Conservation (phyloP, 2,329 filamentous ascomycete species). For the Thelonectria blattea region DNA sequence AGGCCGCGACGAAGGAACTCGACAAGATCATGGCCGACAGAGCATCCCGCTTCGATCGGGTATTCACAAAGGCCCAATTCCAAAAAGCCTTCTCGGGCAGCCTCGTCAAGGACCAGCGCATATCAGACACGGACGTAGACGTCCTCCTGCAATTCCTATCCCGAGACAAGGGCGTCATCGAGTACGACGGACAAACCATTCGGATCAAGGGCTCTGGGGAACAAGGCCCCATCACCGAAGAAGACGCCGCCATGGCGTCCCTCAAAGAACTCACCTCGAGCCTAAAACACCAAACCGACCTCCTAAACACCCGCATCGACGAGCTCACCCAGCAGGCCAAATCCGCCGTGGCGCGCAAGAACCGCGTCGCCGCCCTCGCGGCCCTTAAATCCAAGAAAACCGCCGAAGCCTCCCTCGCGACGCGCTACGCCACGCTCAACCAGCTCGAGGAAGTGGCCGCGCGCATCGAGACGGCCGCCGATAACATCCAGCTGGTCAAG, state of each 20-base stretch:
- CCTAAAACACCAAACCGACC: constrained; percentile 73
- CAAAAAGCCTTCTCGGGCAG: constrained; percentile 60
- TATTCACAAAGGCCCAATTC: constrained; percentile 72
- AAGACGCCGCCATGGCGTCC: constrained; percentile 83
- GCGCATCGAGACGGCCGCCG: constrained; percentile 85
- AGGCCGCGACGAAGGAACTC: constrained; percentile 63
- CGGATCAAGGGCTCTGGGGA: constrained; percentile 70
- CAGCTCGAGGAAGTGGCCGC: constrained; percentile 84
- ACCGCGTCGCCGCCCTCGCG: constrained; percentile 75
- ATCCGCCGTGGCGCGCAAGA: constrained; percentile 73
- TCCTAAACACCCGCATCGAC: constrained; percentile 71
- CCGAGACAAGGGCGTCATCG: constrained; percentile 66
- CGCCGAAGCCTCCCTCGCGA: constrained; percentile 74
- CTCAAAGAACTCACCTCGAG: constrained; percentile 80
- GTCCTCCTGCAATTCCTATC: constrained; percentile 73
- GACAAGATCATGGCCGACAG: constrained; percentile 50
- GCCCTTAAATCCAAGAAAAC: constrained; percentile 84
- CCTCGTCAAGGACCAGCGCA: constrained; percentile 53
- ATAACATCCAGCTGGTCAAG: constrained; percentile 82
- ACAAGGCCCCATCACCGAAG: constrained; percentile 65
- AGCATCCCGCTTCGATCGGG: constrained; percentile 65
- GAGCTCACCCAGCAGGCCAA: constrained; percentile 70
- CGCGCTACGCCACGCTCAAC: constrained; percentile 73
- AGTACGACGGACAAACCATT: constrained; percentile 71
- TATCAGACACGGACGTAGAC: constrained; percentile 71